Conservation (phyloP, 805 yeast genomes). For the baker's yeast (Saccharomyces cerevisiae) region DNA sequence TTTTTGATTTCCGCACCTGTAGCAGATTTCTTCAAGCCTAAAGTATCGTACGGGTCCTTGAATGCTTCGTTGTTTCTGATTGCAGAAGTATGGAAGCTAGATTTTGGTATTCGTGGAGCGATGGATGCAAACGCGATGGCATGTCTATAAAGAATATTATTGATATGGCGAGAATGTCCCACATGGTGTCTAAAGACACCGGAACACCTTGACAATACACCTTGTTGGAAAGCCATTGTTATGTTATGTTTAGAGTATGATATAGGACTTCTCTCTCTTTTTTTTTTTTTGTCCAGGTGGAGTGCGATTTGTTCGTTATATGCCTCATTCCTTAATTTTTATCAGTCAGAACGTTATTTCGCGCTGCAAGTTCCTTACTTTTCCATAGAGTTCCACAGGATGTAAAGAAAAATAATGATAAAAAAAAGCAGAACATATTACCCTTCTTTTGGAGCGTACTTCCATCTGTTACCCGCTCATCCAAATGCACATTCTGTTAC, state of each 20-base stretch:
- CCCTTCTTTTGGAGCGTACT: neutral
- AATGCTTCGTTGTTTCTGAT: slow-evolving; percentile 11
- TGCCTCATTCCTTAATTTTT: neutral
- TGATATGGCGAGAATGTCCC: neutral
- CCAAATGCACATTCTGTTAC: neutral
- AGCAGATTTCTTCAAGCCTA: slow-evolving; percentile 72
- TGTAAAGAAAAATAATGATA: neutral
- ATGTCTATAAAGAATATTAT: neutral
- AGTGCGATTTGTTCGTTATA: neutral
- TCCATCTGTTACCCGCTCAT: neutral
- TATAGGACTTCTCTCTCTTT: neutral
- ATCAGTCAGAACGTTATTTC: neutral
- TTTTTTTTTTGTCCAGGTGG: neutral
- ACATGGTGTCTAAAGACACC: neutral
- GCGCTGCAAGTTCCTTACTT: neutral
- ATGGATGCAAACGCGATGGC: neutral
- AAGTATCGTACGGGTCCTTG: slow-evolving; percentile 72
- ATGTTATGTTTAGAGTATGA: neutral
- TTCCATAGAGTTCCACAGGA: neutral
- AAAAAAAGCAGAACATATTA: neutral
- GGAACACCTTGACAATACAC: neutral
- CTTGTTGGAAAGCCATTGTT: neutral
- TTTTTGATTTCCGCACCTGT: slow-evolving; percentile 82
- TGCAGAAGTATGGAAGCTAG: slow-evolving; percentile 15
- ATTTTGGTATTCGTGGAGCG: neutral